Conservation (phyloP, 2,329 filamentous ascomycete genomes). For the Alternaria incomplexa region DNA sequence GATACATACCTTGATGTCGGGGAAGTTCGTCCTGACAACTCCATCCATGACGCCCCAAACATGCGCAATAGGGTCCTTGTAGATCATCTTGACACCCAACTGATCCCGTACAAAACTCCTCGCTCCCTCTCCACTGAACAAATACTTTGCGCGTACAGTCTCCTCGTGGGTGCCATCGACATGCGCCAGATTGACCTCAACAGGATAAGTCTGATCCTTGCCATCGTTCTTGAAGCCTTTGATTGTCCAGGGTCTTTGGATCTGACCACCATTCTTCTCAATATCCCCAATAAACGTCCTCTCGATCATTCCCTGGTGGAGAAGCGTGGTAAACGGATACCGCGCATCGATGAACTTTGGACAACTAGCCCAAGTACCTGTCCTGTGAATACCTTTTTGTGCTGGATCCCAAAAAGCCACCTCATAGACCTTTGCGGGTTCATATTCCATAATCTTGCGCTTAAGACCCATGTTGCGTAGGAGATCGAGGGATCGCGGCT, state of each 20-base stretch:
- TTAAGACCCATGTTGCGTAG: slow-evolving; percentile 90
- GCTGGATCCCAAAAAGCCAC: slow-evolving; percentile 70
- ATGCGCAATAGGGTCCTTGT: slow-evolving; percentile 68
- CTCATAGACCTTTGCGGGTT: slow-evolving; percentile 83
- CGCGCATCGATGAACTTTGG: slow-evolving; percentile 76
- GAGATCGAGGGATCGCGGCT: slow-evolving; percentile 85
- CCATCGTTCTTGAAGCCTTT: slow-evolving; percentile 67
- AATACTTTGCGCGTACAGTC: slow-evolving; percentile 67
- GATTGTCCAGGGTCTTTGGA: slow-evolving; percentile 68
- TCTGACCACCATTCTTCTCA: slow-evolving; percentile 61
- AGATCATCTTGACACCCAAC: slow-evolving; percentile 69
- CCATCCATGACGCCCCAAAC: slow-evolving; percentile 73
- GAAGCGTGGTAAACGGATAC: slow-evolving; percentile 67
- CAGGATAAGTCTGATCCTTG: slow-evolving; percentile 72
- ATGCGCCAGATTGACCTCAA: slow-evolving; percentile 78
- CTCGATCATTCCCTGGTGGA: slow-evolving; percentile 69
- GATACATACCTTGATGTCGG: slow-evolving; percentile 61
- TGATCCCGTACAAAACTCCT: slow-evolving; percentile 66
- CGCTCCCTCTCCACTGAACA: slow-evolving; percentile 69
- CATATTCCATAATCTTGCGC: slow-evolving; percentile 82
- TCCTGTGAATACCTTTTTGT: slow-evolving; percentile 62
- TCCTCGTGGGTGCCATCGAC: slow-evolving; percentile 74
- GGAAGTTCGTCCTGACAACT: slow-evolving; percentile 68
- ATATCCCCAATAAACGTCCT: slow-evolving; percentile 67
- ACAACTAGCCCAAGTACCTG: slow-evolving; percentile 82